Evolutionary conservation across 2,329 filamentous ascomycete genomes (phyloP), one percentile per base, ranked within the genome.

Genomic region (Alternaria postmessia): DNA sequence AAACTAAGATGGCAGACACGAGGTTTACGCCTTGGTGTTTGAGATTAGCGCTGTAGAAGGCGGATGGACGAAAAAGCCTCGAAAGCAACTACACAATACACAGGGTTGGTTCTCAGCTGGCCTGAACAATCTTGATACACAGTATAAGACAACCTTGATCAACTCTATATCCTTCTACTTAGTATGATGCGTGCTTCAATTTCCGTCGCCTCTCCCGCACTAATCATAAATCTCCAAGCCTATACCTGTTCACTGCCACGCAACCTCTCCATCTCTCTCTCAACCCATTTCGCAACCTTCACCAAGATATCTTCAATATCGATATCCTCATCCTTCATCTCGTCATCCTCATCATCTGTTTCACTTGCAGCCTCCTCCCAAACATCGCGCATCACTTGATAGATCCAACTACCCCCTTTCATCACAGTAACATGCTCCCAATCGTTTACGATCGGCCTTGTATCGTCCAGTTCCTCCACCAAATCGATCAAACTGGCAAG

Each of bases 371-470:
- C 9, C 32, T 43, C 58, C 16, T 49, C 53, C 53, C 48, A 52
- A 36, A 58, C 44, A 26, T 38, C 54, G 18, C 44, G 46, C 44
- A 49, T 24, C 2, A 28, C 49, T 30, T 41, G n/a, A 52, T 34
- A 56, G 11, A 59, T 42, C 60, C 62, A 64, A 16, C 9, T 20
- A 1, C 47, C 55, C 8, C 62, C 59, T 11, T 39, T 46, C 51
- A 64, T 44, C 4, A 64, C 43, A 4, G 32, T 54, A 3, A 22
- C 38, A 38, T 57, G 42, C 36, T 62, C 62, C 52, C 54, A 48
- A 8, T 59, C 55, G 5, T 28, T 47, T 0, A 64, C 49, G 2
- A 18, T 51, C 9, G 62, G 62, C n/a, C 28, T 22, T 2, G 41
- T 57, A 7, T 48, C 55, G 1, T 59, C 52, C 7, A 64, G 38